These are phyloP conservation scores for Salix dunnii DNA, from an alignment of 345 rosid genomes.

Conservation along the genomic window DNA sequence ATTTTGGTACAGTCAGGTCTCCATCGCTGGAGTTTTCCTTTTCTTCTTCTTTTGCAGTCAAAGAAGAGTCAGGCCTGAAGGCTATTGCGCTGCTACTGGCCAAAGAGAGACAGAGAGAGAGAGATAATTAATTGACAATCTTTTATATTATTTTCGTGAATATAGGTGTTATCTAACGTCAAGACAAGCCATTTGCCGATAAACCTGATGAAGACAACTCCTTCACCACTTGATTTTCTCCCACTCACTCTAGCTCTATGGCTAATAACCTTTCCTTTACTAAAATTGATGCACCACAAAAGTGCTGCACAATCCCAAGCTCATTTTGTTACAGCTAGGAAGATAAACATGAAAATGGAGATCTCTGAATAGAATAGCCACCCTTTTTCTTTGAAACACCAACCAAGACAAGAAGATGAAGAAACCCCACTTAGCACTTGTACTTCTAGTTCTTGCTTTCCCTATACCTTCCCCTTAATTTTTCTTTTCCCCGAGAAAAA, in stretches of 20 bases:
- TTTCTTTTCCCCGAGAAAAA: not conserved
- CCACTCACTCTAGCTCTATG: not conserved
- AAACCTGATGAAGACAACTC: slow-evolving; percentile 33
- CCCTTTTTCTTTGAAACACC: not conserved
- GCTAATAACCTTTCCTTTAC: slow-evolving; percentile 20
- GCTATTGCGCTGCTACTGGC: slow-evolving; percentile 20
- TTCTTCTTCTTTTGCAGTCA: slow-evolving; percentile 46
- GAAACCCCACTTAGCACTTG: not conserved
- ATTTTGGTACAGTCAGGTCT: slow-evolving; percentile 45
- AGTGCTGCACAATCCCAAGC: not conserved
- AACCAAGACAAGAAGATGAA: not conserved
- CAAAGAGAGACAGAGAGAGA: slow-evolving; percentile 14
- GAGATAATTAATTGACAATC: not conserved
- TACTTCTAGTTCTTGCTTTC: not conserved
- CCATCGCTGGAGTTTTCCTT: slow-evolving; percentile 41
- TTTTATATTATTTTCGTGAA: slow-evolving; percentile 1
- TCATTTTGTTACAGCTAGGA: slow-evolving; percentile 8
- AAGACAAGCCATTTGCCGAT: slow-evolving; percentile 22
- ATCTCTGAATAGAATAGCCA: not conserved
- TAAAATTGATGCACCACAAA: slow-evolving; percentile 12
- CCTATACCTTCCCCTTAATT: not conserved
- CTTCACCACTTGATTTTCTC: slow-evolving; percentile 21
- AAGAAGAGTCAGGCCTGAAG: slow-evolving; percentile 32
- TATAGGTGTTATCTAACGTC: slow-evolving; percentile 15
- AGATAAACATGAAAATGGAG: slow-evolving; percentile 10